Base-by-base conservation (phyloP, 257 asterid species). In the Vinca minor region DNA sequence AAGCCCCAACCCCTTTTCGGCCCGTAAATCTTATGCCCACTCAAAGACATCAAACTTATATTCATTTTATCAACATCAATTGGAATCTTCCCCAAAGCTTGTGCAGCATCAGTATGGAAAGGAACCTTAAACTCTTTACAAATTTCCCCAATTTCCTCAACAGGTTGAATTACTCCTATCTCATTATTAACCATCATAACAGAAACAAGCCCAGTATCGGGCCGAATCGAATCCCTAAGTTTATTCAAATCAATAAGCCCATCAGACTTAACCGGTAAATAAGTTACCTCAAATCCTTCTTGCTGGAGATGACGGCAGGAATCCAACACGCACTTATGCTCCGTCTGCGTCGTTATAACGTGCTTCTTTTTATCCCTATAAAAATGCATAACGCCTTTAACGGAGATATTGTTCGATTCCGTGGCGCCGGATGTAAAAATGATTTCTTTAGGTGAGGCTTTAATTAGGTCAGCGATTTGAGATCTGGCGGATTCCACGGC, bases 161-260 rank as follows among this genome's bases (percentile, higher is more conserved):
- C 81, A 0, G 94, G 95, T n/a, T 89, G 99, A 38, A 93, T 83
- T 38, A 93, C 99, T 15, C 99, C 98, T 10, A 93, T 93, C 81
- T 93, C 98, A 50, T 93, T 93, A 68, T 93, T 93, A 69, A 93
- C 98, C 97, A 93, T 89, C 97, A 93, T 93, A 25, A 89, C 82
- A 4, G 97, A 93, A 17, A 93, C 74, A 49, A 93, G 77, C 1
- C 96, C 98, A 0, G 98, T 93, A 41, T 93, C 96, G 1, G 95
- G 90, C 62, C 97, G 78, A 61, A 93, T 87, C 2, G 87, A 82
- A 7, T 70, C 81, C 55, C 97, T 73, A 47, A 93, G 83, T 74
- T 69, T 77, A 12, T 87, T 86, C 74, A 89, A 63, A 66, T 85
- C 84, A 5, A 93, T 65, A 26, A 89, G 86, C 3, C 98, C 97